Percentiles rank a stretch among this genome's conserved stretches.
Conservation (phyloP, 176 grass and related monocot species). For the Hsuehochloa calcarea region DNA sequence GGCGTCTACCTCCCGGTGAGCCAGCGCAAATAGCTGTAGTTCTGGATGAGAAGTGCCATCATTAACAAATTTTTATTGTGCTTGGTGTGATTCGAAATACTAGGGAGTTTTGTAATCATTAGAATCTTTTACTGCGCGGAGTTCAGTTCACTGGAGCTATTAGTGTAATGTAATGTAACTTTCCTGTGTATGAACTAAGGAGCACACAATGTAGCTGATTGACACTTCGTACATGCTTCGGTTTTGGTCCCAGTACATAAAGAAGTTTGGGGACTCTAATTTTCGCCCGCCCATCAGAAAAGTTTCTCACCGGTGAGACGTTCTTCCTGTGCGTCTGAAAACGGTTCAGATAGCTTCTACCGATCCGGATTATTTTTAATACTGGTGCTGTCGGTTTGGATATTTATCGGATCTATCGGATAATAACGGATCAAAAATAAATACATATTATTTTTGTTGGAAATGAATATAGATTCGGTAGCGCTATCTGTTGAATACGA, state of each 20-base stretch:
- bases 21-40: constrained; percentile 39
- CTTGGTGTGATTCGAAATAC: constrained; percentile 2
- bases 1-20: constrained; percentile 73
- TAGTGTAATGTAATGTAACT: constrained; percentile 25
- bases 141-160: not conserved
- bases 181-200: constrained; percentile 10
- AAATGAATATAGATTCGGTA: too few relatives aligned
- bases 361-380: too few relatives aligned
- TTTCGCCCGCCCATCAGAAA: too few relatives aligned
- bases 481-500: too few relatives aligned
- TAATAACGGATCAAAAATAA: too few relatives aligned
- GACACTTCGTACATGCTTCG: not conserved
- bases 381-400: too few relatives aligned
- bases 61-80: not conserved
- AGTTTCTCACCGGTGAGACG: too few relatives aligned
- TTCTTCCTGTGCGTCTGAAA: too few relatives aligned
- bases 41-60: not conserved
- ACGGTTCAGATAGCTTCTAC: too few relatives aligned
- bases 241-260: not conserved
- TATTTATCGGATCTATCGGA: too few relatives aligned
- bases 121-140: not conserved
- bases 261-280: too few relatives aligned
- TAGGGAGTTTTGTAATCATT: constrained; percentile 27
- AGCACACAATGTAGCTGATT: not conserved
- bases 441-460: too few relatives aligned